Evolutionary conservation across 2,329 filamentous ascomycete species (phyloP).

Genomic region (Aspergillus japonicus): DNA sequence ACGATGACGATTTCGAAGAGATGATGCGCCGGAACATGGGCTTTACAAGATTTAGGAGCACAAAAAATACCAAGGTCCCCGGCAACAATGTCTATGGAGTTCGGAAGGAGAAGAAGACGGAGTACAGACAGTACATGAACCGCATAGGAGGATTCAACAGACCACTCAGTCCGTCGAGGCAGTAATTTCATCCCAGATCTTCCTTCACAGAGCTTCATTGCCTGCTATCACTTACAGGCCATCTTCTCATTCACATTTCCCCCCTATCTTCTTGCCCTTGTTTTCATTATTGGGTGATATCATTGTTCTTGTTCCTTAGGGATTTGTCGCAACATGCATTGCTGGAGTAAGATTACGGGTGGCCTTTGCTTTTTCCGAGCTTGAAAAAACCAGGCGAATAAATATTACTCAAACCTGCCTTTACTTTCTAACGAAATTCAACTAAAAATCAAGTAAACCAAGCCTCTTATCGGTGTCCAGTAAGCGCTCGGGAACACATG

Average conservation of each 20-base stretch:
- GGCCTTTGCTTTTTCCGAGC: not conserved
- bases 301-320: constrained; percentile 4
- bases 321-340: constrained; percentile 26
- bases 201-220: not conserved
- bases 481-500: constrained; percentile 23
- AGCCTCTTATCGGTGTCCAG: constrained; percentile 1
- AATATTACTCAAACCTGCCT: constrained; percentile 2
- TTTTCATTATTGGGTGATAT: constrained; percentile 16
- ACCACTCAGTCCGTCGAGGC: constrained; percentile 47
- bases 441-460: not conserved
- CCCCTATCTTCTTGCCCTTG: constrained; percentile 10
- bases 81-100: constrained; percentile 84
- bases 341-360: constrained; percentile 25
- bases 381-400: constrained; percentile 5
- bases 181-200: constrained; percentile 17
- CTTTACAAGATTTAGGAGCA: constrained; percentile 79
- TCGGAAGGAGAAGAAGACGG: constrained; percentile 87
- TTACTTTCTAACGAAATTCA: not conserved
- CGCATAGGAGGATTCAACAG: constrained; percentile 52
- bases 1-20: constrained; percentile 65
- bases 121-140: constrained; percentile 94
- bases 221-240: not conserved
- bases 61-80: constrained; percentile 82
- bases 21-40: constrained; percentile 87
- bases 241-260: constrained; percentile 8